Evolutionary conservation across 176 grass and related monocot species (phyloP).

Genomic region (Neostapfia colusana): DNA sequence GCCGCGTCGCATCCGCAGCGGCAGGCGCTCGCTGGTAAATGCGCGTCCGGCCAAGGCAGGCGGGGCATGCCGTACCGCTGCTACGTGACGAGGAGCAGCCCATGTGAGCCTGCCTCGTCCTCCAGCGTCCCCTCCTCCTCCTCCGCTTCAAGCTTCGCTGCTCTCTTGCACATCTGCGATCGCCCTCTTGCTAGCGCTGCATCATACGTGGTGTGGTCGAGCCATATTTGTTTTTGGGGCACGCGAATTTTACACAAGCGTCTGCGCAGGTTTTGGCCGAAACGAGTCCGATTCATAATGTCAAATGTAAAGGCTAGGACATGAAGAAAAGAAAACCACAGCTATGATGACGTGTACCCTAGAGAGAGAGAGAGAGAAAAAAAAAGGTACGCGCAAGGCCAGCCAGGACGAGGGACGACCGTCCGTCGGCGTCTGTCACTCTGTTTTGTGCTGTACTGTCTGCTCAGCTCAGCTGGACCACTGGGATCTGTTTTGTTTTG

Average conservation of each 20-base stretch:
- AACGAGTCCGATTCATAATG: neutral
- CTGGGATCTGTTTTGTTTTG: neutral
- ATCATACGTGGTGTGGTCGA: neutral
- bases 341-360: neutral
- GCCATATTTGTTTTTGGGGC: neutral
- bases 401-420: neutral
- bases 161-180: neutral
- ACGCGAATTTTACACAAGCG: neutral
- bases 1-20: neutral
- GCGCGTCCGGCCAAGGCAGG: slow-evolving; percentile 4
- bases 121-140: neutral
- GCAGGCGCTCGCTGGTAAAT: neutral
- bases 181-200: neutral
- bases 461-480: neutral
- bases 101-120: slow-evolving; percentile 9
- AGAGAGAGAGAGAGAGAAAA: too few relatives aligned
- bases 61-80: slow-evolving; percentile 9
- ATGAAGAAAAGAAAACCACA: neutral
- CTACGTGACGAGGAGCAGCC: neutral
- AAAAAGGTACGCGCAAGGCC: neutral
- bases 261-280: neutral
- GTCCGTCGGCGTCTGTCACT: neutral
- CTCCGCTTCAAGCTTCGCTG: neutral
- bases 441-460: neutral
- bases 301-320: neutral